These are phyloP conservation scores for Coniochaeta hoffmannii DNA, from an alignment of 2,329 filamentous ascomycete genomes.

Conservation along the genomic window DNA sequence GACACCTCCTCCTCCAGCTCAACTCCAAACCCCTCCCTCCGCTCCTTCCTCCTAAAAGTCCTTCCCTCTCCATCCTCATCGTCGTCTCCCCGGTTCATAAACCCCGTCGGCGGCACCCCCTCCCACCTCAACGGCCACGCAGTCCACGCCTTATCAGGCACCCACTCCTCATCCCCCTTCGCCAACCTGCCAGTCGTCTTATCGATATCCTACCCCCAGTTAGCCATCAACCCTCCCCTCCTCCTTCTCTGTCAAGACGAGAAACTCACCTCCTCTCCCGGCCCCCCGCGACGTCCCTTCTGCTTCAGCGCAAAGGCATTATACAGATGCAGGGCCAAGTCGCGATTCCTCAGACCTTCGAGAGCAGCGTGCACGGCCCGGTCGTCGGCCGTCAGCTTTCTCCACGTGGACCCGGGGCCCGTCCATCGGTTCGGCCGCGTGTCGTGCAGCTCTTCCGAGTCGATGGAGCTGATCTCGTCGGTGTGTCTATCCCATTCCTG, in stretches of 20 bases:
- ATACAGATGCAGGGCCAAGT: constrained; percentile 72
- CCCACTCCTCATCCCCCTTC: constrained; percentile 29
- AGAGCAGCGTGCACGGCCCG: constrained; percentile 56
- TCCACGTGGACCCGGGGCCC: constrained; percentile 64
- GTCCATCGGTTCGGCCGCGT: constrained; percentile 64
- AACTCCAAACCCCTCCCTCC: constrained; percentile 29
- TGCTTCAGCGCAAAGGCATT: constrained; percentile 65
- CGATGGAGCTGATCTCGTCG: constrained; percentile 37
- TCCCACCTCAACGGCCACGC: constrained; percentile 70
- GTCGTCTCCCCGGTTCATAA: constrained; percentile 35
- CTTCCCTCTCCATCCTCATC: constrained; percentile 34
- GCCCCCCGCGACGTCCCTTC: constrained; percentile 17
- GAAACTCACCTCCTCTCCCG: neutral
- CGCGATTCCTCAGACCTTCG: constrained; percentile 52
- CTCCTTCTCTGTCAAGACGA: neutral
- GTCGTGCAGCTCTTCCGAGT: constrained; percentile 37
- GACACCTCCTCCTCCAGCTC: constrained; percentile 64
- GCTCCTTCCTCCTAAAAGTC: neutral
- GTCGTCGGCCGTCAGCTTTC: constrained; percentile 51
- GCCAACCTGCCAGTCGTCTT: constrained; percentile 16
- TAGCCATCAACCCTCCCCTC: neutral
- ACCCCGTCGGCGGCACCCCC: constrained; percentile 51
- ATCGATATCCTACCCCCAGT: constrained; percentile 10
- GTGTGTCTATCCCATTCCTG: constrained; percentile 35
- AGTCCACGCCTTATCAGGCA: constrained; percentile 60